These are phyloP conservation scores for Solanum appendiculatum DNA, from an alignment of 257 asterid genomes.

Conservation along the genomic window DNA sequence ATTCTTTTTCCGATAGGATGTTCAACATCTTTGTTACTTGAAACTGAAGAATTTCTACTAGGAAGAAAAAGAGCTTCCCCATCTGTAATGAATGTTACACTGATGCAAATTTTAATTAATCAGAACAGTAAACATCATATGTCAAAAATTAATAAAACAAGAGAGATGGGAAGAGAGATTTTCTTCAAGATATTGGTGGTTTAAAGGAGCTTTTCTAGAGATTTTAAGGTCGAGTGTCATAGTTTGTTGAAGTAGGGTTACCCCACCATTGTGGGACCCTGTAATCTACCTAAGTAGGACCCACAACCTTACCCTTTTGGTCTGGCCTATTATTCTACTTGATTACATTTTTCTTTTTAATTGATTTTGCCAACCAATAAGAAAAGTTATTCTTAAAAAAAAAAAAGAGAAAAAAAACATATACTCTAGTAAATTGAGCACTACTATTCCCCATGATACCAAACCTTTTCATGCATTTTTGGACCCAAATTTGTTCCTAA, in stretches of 20 bases:
- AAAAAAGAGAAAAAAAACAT: no score
- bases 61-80: background rate
- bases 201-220: conserved; percentile 39
- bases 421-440: no score
- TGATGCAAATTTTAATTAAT: background rate
- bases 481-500: conserved; percentile 7
- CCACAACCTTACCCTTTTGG: background rate
- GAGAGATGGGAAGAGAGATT: background rate
- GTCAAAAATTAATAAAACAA: background rate
- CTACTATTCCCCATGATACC: conserved; percentile 28
- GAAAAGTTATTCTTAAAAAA: no score
- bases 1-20: no score
- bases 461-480: conserved; percentile 44
- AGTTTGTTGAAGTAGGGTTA: conserved; percentile 26
- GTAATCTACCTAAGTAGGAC: background rate
- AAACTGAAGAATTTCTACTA: background rate
- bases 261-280: conserved; percentile 15
- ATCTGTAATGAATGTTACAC: background rate
- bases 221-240: conserved; percentile 71
- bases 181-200: background rate
- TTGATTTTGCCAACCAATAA: no score
- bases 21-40: no score
- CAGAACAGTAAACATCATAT: background rate
- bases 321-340: background rate
- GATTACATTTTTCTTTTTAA: background rate